A percentile compares a stretch with the other conserved stretches of the same genome.
Evolutionary conservation across 495 filamentous ascomycete species (phyloP).

Genomic region (Daldinia grandis): DNA sequence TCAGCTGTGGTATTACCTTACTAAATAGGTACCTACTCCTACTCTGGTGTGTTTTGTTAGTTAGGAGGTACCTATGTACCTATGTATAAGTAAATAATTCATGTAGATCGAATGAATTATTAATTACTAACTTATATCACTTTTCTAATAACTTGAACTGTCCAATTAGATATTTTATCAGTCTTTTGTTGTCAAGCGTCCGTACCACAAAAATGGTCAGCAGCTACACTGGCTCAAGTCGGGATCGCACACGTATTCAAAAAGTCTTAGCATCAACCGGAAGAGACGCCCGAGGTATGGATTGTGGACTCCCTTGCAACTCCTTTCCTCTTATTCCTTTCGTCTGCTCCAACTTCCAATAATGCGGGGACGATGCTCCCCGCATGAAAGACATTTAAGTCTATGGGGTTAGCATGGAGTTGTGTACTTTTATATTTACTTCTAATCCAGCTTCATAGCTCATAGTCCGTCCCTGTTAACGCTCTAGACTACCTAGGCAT

Average conservation of each 20-base stretch:
- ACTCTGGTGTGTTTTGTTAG: not conserved
- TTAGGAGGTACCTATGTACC: no score
- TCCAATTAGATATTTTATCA: not conserved
- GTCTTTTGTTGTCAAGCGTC: not conserved
- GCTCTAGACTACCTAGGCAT: conserved; percentile 4
- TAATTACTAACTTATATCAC: not conserved
- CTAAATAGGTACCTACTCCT: not conserved
- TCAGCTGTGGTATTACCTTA: not conserved
- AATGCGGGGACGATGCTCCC: conserved; percentile 26
- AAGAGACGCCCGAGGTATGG: conserved; percentile 4
- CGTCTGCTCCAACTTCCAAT: conserved; percentile 25
- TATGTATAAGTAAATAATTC: not conserved
- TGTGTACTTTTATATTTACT: conserved; percentile 15
- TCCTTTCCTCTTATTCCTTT: not conserved
- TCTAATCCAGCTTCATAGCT: conserved; percentile 38
- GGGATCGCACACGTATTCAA: conserved; percentile 1
- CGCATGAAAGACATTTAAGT: conserved; percentile 5
- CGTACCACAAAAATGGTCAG: not conserved
- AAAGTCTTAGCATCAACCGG: not conserved
- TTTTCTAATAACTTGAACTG: not conserved
- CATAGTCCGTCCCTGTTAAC: conserved; percentile 34
- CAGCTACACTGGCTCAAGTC: not conserved
- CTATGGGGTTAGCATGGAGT: not conserved
- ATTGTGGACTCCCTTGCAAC: conserved; percentile 6
- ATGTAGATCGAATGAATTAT: not conserved